A percentile compares a stretch with the other conserved stretches of the same genome.
phyloP scores from a whole-genome alignment of 2,329 filamentous ascomycete genomes.

The Botrytis tulipae region DNA sequence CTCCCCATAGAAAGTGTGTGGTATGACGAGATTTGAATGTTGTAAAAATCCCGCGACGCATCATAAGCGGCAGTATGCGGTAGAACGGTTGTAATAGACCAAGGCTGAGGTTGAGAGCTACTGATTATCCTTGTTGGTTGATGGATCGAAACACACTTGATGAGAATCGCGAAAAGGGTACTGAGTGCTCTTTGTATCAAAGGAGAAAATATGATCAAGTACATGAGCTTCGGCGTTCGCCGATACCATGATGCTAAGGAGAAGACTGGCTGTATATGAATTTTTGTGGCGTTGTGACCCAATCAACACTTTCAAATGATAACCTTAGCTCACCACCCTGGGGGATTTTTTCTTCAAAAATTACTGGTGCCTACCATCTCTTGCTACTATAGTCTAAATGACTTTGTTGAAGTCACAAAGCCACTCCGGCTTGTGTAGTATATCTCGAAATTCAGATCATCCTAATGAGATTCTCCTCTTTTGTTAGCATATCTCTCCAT shows the following conservation, averaged over 20 bases:
- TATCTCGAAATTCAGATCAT: not conserved
- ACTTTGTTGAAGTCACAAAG: not conserved
- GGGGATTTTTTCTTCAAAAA: too few relatives aligned
- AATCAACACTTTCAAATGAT: not conserved
- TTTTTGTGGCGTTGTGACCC: accelerated
- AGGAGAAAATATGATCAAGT: not conserved
- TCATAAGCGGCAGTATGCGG: accelerated
- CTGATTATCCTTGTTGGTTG: too few relatives aligned
- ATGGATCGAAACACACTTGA: not conserved
- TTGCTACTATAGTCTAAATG: not conserved
- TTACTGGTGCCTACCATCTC: too few relatives aligned
- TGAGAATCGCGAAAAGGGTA: too few relatives aligned
- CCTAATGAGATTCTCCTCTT: not conserved
- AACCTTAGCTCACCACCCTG: not conserved
- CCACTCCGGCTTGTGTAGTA: not conserved
- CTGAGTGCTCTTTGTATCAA: not conserved
- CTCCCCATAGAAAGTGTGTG: not conserved
- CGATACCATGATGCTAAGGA: not conserved
- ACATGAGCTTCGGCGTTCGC: not conserved
- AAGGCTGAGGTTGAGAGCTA: not conserved
- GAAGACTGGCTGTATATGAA: not conserved
- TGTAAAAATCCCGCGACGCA: not conserved
- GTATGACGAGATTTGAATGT: not conserved
- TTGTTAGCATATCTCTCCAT: not conserved
- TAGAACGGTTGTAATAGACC: not conserved